Percentiles rank a stretch among this genome's conserved stretches.
phyloP scores from a whole-genome alignment of 148 eudicot species.

The Euryodendron excelsum region DNA sequence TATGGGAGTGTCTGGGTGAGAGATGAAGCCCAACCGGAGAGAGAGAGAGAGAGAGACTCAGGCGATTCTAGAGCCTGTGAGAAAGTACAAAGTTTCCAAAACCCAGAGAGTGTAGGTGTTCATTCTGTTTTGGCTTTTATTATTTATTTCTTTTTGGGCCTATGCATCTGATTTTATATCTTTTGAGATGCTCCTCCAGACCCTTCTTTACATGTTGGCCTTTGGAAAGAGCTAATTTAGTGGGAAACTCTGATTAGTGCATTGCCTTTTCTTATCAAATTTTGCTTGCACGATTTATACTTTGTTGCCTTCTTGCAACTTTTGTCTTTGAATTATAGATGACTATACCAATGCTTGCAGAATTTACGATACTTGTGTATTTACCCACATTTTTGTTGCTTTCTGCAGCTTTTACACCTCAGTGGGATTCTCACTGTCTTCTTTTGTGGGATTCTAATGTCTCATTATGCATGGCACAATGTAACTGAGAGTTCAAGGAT shows the following conservation, averaged over 20 bases:
- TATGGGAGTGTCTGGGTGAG: too few species aligned
- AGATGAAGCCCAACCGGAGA: too few species aligned
- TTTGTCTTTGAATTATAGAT: background rate
- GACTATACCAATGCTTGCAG: background rate
- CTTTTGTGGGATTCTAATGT: conserved; percentile 90
- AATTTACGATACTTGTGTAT: background rate
- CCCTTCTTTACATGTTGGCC: too few species aligned
- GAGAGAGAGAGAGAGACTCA: too few species aligned
- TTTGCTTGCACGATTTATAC: background rate
- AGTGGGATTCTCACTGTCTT: conserved; percentile 95
- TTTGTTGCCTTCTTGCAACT: background rate
- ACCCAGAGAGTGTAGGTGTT: too few species aligned
- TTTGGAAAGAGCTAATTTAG: background rate
- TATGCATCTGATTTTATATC: background rate
- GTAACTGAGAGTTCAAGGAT: conserved; percentile 82
- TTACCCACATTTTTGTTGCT: background rate
- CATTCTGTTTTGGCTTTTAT: too few species aligned
- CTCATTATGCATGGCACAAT: conserved; percentile 96
- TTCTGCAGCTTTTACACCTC: conserved; percentile 58
- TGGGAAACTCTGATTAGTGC: background rate
- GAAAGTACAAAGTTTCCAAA: too few species aligned
- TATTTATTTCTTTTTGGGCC: too few species aligned
- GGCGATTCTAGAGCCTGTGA: too few species aligned
- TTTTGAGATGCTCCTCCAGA: too few species aligned
- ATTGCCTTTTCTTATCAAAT: background rate